phyloP scores from a whole-genome alignment of 108 stramenopile genomes.

The Epipyxis sp. region DNA sequence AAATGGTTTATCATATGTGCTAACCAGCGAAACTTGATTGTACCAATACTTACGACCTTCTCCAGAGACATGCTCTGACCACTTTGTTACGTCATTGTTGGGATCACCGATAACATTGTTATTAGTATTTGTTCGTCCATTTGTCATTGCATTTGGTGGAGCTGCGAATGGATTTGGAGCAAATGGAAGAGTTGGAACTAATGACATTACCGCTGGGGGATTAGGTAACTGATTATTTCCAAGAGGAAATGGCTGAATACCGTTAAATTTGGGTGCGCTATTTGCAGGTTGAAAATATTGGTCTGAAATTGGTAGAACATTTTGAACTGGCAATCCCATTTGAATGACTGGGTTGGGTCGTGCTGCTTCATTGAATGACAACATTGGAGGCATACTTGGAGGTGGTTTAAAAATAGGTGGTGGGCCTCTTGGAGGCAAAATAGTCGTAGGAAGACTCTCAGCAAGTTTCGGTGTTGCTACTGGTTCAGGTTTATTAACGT shows the following conservation, averaged over 20 bases:
- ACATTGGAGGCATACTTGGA: neutral
- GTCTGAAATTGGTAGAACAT: too few species aligned
- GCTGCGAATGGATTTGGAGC: neutral
- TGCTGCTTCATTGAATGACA: neutral
- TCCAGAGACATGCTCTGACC: conserved; percentile 52
- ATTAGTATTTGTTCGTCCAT: neutral
- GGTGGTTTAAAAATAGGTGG: neutral
- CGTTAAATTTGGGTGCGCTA: neutral
- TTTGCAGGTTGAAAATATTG: neutral
- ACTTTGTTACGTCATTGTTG: conserved; percentile 10
- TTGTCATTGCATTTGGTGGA: neutral
- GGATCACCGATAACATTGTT: neutral
- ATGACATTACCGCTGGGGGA: neutral
- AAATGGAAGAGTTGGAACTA: neutral
- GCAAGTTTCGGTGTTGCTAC: neutral
- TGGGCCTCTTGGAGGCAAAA: neutral
- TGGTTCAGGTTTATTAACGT: neutral
- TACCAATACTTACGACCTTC: conserved; percentile 52
- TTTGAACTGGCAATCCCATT: neutral
- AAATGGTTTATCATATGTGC: conserved; percentile 50
- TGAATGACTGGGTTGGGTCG: neutral
- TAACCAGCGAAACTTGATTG: conserved; percentile 49
- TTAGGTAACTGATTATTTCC: neutral
- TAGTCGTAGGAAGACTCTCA: neutral
- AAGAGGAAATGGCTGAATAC: neutral